Base-by-base conservation (phyloP, 2,329 filamentous ascomycete species). In the Chaetomium strumarium region DNA sequence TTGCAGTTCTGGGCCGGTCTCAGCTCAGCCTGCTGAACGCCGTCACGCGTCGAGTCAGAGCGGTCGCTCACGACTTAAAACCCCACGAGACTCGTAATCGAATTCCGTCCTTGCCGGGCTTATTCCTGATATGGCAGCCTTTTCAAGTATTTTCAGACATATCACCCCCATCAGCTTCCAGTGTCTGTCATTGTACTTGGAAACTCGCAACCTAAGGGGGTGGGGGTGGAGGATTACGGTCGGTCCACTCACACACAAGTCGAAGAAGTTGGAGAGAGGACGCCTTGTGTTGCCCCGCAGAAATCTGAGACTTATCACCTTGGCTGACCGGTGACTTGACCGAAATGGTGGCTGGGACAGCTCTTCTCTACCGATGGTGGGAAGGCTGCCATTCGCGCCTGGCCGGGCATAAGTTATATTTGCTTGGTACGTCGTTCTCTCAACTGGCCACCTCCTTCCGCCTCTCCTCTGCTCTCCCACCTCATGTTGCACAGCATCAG, bases 251-350 rank as follows among this genome's bases (percentile, higher is more conserved):
- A 53, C 54, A 51, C 53, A 49, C 44, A 38, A 44, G 29, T 17
- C 17, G 20, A 19, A 2, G 19, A 42, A 54, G 40, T 41, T 40
- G 51, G 56, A 46, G 52, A 45, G 53, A 44, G 41, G 53, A 34
- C 51, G 36, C 55, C 53, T 53, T 55, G 50, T 52, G 49, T 54
- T 56, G 58, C 58, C 60, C 58, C 57, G 52, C 55, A 49, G 53
- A 52, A 48, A 47, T 45, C 24, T 24, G 40, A 57, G 56, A 58
- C 53, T 39, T 44, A 48, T 59, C 55, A 55, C 49, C 41, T 58
- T 53, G 49, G 56, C 42, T 56, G 56, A 62, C 64, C 63, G 65
- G 64, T 69, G 67, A 69, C 67, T 66, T 66, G 59, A 14, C 49
- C 38, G 40, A 44, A 51, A 47, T 42, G 42, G 53, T 53, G 51